Percentiles rank a stretch among this genome's conserved stretches.
phyloP scores from a whole-genome alignment of 352 stramenopile species.

The Pilasporangium apinafurcum region DNA sequence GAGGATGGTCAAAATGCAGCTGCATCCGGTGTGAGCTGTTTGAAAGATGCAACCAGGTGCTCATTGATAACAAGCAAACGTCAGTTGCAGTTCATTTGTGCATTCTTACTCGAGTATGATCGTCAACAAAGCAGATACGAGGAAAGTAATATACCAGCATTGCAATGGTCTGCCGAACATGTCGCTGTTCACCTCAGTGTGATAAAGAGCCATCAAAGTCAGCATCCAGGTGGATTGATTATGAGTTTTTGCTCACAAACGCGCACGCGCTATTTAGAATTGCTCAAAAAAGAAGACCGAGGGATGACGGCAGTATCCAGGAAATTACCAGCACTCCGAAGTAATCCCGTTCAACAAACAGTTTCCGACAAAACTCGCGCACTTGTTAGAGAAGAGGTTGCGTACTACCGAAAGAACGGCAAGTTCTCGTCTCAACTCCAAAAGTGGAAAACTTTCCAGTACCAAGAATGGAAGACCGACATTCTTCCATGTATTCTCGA shows the following conservation, averaged over 20 bases:
- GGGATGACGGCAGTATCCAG: too few relatives aligned
- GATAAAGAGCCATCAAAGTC: slow-evolving; percentile 26
- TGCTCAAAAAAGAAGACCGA: slow-evolving; percentile 17
- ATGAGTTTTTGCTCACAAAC: slow-evolving; percentile 27
- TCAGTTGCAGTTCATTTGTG: slow-evolving; percentile 28
- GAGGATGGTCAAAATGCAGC: not conserved
- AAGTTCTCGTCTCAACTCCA: slow-evolving; percentile 17
- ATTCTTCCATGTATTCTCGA: slow-evolving; percentile 30
- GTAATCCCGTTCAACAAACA: not conserved
- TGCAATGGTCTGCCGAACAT: slow-evolving; percentile 7
- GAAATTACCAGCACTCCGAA: too few relatives aligned
- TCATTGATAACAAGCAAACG: slow-evolving; percentile 18
- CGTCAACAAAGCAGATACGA: slow-evolving; percentile 4
- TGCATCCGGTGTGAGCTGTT: slow-evolving; percentile 1
- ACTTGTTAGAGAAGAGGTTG: slow-evolving; percentile 18
- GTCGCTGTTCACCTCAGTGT: slow-evolving; percentile 23
- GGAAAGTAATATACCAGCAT: not conserved
- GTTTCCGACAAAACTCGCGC: slow-evolving; percentile 5
- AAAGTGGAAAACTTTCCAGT: slow-evolving; percentile 28
- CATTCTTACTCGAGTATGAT: slow-evolving; percentile 30
- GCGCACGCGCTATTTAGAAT: slow-evolving; percentile 10
- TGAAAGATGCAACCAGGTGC: slow-evolving; percentile 3
- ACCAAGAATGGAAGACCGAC: slow-evolving; percentile 21
- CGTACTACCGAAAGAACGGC: slow-evolving; percentile 6
- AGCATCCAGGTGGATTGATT: slow-evolving; percentile 16